Evolutionary conservation across 352 stramenopile genomes (phyloP).

Genomic region (Globisporangium polare): DNA sequence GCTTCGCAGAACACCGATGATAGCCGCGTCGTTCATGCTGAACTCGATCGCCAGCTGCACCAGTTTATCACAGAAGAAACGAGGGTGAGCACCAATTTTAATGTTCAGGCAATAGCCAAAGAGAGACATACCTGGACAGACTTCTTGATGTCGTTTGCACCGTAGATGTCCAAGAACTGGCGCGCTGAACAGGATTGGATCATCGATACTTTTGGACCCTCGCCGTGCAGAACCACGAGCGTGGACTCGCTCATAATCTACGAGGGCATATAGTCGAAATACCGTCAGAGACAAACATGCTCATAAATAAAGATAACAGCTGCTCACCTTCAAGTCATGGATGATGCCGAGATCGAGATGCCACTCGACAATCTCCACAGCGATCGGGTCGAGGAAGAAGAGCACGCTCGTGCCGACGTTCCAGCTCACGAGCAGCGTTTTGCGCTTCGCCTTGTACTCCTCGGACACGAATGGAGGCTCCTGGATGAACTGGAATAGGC

Average conservation of each 20-base stretch:
- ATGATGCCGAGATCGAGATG: conserved; percentile 84
- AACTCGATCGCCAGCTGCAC: conserved; percentile 71
- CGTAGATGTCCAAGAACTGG: conserved; percentile 76
- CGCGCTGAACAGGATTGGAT: conserved; percentile 67
- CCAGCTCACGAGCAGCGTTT: conserved; percentile 78
- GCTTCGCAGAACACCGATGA: conserved; percentile 44
- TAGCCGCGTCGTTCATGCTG: conserved; percentile 54
- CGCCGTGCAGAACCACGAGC: conserved; percentile 69
- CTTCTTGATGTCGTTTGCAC: conserved; percentile 48
- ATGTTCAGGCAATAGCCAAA: not conserved
- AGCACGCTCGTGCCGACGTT: conserved; percentile 74
- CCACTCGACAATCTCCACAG: conserved; percentile 85
- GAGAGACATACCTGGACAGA: conserved; percentile 52
- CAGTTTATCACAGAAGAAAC: not conserved
- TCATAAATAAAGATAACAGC: not conserved
- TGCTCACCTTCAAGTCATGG: conserved; percentile 72
- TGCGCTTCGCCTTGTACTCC: conserved; percentile 33
- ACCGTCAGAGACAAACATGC: not conserved
- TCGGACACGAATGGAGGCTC: conserved; percentile 45
- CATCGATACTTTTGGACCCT: conserved; percentile 65
- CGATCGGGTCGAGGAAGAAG: conserved; percentile 80
- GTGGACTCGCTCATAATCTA: conserved; percentile 71
- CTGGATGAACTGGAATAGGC: conserved; percentile 66
- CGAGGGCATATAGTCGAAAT: not conserved
- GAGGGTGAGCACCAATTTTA: not conserved